phyloP scores from a whole-genome alignment of 805 yeast species.

The Nakazawaea molendinolei region DNA sequence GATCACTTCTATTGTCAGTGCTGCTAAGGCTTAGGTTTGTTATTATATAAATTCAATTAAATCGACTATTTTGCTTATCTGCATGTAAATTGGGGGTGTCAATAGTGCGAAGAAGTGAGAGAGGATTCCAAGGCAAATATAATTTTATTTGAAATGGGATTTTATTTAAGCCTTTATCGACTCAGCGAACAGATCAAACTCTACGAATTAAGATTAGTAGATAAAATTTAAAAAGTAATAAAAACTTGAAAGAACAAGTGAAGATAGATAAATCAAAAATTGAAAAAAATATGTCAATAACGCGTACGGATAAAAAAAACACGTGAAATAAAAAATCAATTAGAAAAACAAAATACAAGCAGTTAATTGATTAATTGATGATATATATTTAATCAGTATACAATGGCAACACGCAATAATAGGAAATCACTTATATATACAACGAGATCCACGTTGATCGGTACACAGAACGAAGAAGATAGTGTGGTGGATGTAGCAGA shows the following conservation, averaged over 20 bases:
- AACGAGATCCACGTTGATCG: slow-evolving; percentile 9
- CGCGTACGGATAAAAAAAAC: not conserved
- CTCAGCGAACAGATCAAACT: too few relatives aligned
- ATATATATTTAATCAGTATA: too few relatives aligned
- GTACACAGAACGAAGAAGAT: not conserved
- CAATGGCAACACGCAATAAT: not conserved
- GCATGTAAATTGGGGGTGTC: not conserved
- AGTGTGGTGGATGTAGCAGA: slow-evolving; percentile 1
- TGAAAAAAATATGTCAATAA: not conserved
- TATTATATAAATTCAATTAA: too few relatives aligned
- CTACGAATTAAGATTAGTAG: too few relatives aligned
- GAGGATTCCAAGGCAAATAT: too few relatives aligned
- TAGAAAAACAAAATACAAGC: not conserved
- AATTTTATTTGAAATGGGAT: too few relatives aligned
- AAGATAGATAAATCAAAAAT: not conserved
- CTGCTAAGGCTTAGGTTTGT: slow-evolving; percentile 5
- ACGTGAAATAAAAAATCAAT: not conserved
- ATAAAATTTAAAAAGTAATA: not conserved
- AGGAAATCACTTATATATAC: slow-evolving; percentile 11
- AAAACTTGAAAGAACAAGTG: not conserved
- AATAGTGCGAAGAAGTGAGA: too few relatives aligned
- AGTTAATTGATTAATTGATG: too few relatives aligned
- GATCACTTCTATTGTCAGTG: too few relatives aligned
- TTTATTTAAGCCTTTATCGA: too few relatives aligned
- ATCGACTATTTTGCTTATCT: too few relatives aligned